Percentiles rank a stretch among this genome's conserved stretches.
phyloP scores from a whole-genome alignment of 2,329 filamentous ascomycete species.

The Fusarium agapanthi region DNA sequence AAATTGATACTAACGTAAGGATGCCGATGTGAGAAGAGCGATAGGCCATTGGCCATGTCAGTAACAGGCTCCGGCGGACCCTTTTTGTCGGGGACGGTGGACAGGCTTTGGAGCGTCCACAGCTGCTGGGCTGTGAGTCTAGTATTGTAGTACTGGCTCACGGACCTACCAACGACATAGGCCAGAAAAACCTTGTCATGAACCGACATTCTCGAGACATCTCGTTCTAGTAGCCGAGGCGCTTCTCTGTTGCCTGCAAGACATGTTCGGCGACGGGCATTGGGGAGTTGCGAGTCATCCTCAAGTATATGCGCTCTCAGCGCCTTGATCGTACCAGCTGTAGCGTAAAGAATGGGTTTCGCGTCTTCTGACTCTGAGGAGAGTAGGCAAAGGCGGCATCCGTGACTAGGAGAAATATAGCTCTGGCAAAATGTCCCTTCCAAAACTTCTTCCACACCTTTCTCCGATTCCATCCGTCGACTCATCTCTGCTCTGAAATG shows the following conservation, averaged over 20 bases:
- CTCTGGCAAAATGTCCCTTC: neutral
- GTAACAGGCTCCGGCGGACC: neutral
- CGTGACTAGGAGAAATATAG: neutral
- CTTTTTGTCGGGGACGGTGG: neutral
- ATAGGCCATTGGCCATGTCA: fast-evolving
- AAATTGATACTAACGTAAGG: too few species aligned
- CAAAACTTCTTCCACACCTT: fast-evolving
- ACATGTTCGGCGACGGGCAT: fast-evolving
- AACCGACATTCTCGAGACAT: fast-evolving
- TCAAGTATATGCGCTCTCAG: fast-evolving
- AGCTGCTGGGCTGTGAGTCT: neutral
- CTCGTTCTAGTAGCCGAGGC: fast-evolving
- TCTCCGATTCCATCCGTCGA: fast-evolving
- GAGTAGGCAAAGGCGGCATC: neutral
- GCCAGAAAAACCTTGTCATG: neutral
- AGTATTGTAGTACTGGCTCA: neutral
- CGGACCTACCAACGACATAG: neutral
- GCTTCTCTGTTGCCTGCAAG: neutral
- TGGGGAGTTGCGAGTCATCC: fast-evolving
- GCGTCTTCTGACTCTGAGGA: neutral
- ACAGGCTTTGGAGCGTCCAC: neutral
- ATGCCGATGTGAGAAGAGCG: too few species aligned
- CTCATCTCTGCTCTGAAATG: fast-evolving
- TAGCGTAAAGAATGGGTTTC: neutral
- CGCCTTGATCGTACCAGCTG: fast-evolving